Conservation (phyloP, 441 rosid genomes). For the Aquilaria agallochum region DNA sequence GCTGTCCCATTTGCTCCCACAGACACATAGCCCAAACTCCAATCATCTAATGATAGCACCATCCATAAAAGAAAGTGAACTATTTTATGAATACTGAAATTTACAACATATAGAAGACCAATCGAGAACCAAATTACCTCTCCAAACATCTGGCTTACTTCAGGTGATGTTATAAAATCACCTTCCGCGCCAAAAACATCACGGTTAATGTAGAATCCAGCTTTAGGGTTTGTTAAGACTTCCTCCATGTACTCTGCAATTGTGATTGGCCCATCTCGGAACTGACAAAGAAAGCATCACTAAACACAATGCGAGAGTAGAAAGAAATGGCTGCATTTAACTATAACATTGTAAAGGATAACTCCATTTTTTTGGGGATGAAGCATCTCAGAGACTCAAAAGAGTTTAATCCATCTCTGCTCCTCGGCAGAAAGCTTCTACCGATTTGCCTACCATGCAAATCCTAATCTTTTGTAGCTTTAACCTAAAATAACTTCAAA, state of each 20-base stretch:
- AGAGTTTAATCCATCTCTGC: too few species aligned
- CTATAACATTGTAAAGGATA: too few species aligned
- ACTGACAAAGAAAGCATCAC: slow-evolving; percentile 39
- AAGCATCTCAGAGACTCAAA: too few species aligned
- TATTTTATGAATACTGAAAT: slow-evolving; percentile 1
- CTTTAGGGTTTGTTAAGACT: slow-evolving; percentile 88
- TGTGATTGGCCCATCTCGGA: slow-evolving; percentile 92
- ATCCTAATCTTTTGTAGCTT: too few species aligned
- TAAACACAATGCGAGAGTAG: too few species aligned
- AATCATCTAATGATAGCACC: slow-evolving; percentile 46
- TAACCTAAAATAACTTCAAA: too few species aligned
- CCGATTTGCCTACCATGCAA: too few species aligned
- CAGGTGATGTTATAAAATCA: slow-evolving; percentile 97
- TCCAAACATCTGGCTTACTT: slow-evolving; percentile 95
- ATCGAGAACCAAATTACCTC: slow-evolving; percentile 45
- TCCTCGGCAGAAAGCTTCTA: too few species aligned
- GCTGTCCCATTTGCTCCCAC: slow-evolving; percentile 95
- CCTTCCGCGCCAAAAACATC: slow-evolving; percentile 95
- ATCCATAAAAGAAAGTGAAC: slow-evolving; percentile 6
- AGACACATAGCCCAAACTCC: slow-evolving; percentile 91
- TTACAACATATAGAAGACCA: neutral
- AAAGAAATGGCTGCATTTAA: too few species aligned
- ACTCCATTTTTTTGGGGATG: too few species aligned
- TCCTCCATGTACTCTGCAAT: slow-evolving; percentile 97
- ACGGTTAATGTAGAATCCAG: slow-evolving; percentile 83